Evolutionary conservation across 2,329 filamentous ascomycete genomes (phyloP), one percentile per base, ranked within the genome.

Genomic region (Trichoderma cornu-damae): DNA sequence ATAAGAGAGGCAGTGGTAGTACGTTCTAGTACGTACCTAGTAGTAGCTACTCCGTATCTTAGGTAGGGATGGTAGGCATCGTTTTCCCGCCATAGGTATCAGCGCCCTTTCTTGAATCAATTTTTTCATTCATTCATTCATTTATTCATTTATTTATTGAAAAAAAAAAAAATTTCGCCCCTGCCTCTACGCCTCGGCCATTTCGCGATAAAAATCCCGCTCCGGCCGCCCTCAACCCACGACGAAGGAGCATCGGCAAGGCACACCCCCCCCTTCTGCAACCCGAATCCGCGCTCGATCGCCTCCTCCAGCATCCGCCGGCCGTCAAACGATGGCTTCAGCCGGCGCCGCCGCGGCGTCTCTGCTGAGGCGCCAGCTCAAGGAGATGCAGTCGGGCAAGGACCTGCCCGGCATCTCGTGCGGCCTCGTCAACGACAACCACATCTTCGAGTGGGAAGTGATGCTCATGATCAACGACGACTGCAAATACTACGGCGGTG

Each of bases 381-480:
- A 96, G 77, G 87, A 95, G 70, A 97, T 99, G 84, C 90, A 96
- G 74, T 85, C 82, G 22, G 87, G 90, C 71, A 93, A 91, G 70
- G 91, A 96, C 72, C 88, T 97, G 46, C 90, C 90, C 0, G 94
- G 93, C 53, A 96, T 97, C 68, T 96, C 91, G 61, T 96, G 90
- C 67, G 94, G 94, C 0, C 78, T 99, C 42, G 85, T 92, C 52
- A 85, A 87, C 67, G 89, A 88, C 71, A 88, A 77, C 74, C 96
- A 96, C 70, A 85, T 97, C 8, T 96, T 96, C 64, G 89, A 96
- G 77, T 99, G 94, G 94, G 92, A 97, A 73, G 91, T 97, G 18
- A 96, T 96, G 89, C 84, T 99, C 60, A 97, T 99, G 93, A 93
- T 97, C 63, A 90, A 85, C 61, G 92, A 96, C 66, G 91, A 96